Evolutionary conservation across 2,329 filamentous ascomycete genomes (phyloP).

Genomic region (Xylariaceae sp.): DNA sequence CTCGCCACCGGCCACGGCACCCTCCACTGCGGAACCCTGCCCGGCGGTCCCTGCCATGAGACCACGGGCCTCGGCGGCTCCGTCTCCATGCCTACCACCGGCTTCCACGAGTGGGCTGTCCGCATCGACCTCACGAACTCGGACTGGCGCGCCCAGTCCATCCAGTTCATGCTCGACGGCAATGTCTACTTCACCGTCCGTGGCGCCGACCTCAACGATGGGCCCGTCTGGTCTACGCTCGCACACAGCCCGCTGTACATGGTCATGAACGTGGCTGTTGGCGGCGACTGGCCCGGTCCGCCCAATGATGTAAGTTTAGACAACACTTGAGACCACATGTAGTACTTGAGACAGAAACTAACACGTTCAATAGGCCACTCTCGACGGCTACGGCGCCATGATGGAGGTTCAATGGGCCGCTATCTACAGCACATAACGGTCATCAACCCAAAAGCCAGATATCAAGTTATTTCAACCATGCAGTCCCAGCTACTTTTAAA

Average conservation of each 20-base stretch:
- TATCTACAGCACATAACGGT: constrained; percentile 26
- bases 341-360: not conserved
- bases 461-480: too few species aligned
- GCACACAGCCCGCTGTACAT: constrained; percentile 45
- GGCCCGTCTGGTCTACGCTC: constrained; percentile 43
- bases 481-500: constrained; percentile 5
- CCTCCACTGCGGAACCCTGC: constrained; percentile 43
- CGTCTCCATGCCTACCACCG: constrained; percentile 32
- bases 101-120: constrained; percentile 47
- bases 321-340: too few species aligned
- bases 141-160: constrained; percentile 43
- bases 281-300: constrained; percentile 41
- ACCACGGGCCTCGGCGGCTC: constrained; percentile 37
- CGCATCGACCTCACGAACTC: constrained; percentile 43
- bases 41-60: constrained; percentile 48
- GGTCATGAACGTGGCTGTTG: constrained; percentile 52
- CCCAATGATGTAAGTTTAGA: constrained; percentile 25
- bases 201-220: constrained; percentile 40
- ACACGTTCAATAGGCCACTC: constrained; percentile 17
- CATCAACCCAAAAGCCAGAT: too few species aligned
- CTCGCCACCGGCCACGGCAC: constrained; percentile 41
- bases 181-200: constrained; percentile 38
- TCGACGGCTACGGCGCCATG: constrained; percentile 29
- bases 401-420: constrained; percentile 31
- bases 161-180: constrained; percentile 47